phyloP scores from a whole-genome alignment of 495 filamentous ascomycete genomes.

The Trichocladium uniseriatum region DNA sequence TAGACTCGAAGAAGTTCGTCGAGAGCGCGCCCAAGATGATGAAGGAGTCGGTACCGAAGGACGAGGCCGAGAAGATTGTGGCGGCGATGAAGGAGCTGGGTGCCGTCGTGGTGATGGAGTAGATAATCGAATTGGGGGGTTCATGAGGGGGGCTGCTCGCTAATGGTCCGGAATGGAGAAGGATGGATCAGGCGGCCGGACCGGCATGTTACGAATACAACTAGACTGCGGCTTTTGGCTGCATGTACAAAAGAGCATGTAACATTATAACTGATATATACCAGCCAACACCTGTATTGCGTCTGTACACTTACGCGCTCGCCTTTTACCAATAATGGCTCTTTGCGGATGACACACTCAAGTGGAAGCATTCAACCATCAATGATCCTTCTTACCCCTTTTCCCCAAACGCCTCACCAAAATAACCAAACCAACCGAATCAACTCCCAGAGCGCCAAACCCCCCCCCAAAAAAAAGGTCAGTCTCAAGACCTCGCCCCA shows the following conservation, averaged over 20 bases:
- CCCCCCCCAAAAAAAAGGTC: background rate
- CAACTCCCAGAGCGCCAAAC: background rate
- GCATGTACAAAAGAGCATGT: constrained; percentile 31
- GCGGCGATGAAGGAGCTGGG: constrained; percentile 87
- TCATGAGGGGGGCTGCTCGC: background rate
- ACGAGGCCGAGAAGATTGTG: constrained; percentile 97
- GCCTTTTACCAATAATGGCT: background rate
- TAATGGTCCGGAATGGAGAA: background rate
- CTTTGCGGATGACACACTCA: background rate
- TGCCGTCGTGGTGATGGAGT: constrained; percentile 83
- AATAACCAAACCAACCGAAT: background rate
- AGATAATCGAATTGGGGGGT: constrained; percentile 24
- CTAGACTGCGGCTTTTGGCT: constrained; percentile 7
- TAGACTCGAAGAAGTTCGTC: constrained; percentile 99
- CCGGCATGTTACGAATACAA: constrained; percentile 18
- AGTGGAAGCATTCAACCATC: no score
- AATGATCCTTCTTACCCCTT: no score
- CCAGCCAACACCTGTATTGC: background rate
- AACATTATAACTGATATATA: constrained; percentile 23
- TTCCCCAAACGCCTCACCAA: background rate
- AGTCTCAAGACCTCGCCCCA: background rate
- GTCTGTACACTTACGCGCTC: background rate
- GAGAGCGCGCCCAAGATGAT: constrained; percentile 94
- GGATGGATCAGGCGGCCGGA: constrained; percentile 5
- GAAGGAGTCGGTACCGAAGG: constrained; percentile 97